A percentile compares a stretch with the other conserved stretches of the same genome.
phyloP scores from a whole-genome alignment of 129 eudicot species.

The Chrysanthemum seticuspe region DNA sequence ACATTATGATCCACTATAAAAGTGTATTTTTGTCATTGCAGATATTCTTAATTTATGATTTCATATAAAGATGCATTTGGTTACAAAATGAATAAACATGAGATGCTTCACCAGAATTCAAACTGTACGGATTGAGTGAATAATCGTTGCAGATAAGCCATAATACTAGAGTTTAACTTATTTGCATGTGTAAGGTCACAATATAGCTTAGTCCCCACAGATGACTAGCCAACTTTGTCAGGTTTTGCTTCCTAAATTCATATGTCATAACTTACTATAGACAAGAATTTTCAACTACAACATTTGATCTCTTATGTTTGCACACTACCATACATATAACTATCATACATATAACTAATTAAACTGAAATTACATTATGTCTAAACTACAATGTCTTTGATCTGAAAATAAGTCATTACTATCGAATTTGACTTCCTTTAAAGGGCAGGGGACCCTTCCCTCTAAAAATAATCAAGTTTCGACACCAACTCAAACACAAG shows the following conservation, averaged over 20 bases:
- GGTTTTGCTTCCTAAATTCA: conserved; percentile 18
- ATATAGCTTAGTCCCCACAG: conserved; percentile 31
- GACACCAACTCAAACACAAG: too few relatives aligned
- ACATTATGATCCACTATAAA: conserved; percentile 16
- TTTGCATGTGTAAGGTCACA: conserved; percentile 26
- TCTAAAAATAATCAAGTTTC: too few relatives aligned
- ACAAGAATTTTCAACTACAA: background rate
- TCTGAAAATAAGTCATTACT: background rate
- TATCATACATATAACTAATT: background rate
- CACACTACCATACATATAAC: background rate
- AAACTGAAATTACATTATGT: background rate
- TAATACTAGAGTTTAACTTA: conserved; percentile 18
- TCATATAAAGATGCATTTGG: conserved; percentile 20
- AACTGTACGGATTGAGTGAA: background rate
- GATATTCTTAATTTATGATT: conserved; percentile 8
- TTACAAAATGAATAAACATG: background rate
- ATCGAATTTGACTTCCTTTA: background rate
- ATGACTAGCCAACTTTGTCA: conserved; percentile 33
- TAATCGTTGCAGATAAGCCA: conserved; percentile 16
- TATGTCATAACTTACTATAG: conserved; percentile 1
- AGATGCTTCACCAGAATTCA: background rate
- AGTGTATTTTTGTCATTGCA: conserved; percentile 4
- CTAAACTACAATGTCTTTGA: background rate
- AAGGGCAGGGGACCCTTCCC: background rate
- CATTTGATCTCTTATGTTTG: background rate